Evolutionary conservation across 139 green algal species (phyloP).

Genomic region (Coccomyxa sp.): DNA sequence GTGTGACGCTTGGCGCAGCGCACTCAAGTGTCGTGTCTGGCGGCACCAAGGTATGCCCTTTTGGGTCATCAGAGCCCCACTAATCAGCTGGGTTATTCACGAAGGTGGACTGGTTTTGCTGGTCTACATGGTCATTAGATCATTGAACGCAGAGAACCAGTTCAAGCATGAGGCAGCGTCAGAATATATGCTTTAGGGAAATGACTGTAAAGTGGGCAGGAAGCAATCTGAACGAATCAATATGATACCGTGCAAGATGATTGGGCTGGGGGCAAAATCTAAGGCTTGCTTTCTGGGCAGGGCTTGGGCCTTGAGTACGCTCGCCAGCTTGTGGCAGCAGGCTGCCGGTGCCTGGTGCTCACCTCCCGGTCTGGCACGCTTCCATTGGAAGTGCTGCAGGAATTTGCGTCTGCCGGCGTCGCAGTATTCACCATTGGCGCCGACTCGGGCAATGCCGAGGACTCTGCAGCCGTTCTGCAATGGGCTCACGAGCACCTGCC

Average conservation of each 20-base stretch:
- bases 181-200: too few relatives aligned
- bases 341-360: constrained; percentile 12
- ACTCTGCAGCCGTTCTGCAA: background rate
- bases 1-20: background rate
- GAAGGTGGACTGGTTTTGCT: too few relatives aligned
- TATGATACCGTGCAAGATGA: too few relatives aligned
- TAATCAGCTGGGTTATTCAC: too few relatives aligned
- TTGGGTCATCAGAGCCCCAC: too few relatives aligned
- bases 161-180: too few relatives aligned
- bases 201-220: too few relatives aligned
- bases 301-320: constrained; percentile 15
- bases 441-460: background rate
- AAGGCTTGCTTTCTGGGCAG: background rate
- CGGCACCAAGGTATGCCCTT: constrained; percentile 10
- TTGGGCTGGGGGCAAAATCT: too few relatives aligned
- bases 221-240: too few relatives aligned
- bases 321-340: background rate
- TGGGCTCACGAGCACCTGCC: constrained; percentile 29
- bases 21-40: background rate
- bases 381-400: background rate
- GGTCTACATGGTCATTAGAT: too few relatives aligned
- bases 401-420: constrained; percentile 1
- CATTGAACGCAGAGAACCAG: too few relatives aligned
- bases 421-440: background rate
- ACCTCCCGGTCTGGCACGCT: background rate